phyloP scores from a whole-genome alignment of 2,329 filamentous ascomycete genomes.

The Rhynchosporium agropyri region DNA sequence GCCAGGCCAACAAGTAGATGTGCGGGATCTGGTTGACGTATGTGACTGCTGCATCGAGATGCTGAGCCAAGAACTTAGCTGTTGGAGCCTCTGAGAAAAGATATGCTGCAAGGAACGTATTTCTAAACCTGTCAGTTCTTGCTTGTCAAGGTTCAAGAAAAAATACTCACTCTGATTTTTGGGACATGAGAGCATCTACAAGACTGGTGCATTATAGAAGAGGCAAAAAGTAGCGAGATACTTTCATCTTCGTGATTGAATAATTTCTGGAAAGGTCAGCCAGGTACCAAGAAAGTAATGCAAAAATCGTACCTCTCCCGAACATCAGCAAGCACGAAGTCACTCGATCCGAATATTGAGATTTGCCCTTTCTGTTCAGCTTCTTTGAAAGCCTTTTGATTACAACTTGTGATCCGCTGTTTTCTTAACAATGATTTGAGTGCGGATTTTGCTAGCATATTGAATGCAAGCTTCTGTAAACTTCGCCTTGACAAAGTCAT shows the following conservation, averaged over 20 bases:
- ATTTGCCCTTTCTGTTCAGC: conserved; percentile 19
- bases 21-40: conserved; percentile 61
- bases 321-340: conserved; percentile 23
- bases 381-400: conserved; percentile 16
- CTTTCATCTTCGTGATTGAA: conserved; percentile 45
- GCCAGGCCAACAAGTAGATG: conserved; percentile 53
- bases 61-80: conserved; percentile 63
- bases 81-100: conserved; percentile 53
- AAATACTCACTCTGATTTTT: conserved; percentile 15
- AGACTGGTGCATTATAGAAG: conserved; percentile 53
- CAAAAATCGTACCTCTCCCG: conserved; percentile 21
- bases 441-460: conserved; percentile 22
- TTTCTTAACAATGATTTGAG: background rate
- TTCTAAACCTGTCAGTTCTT: conserved; percentile 45
- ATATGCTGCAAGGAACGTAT: conserved; percentile 49
- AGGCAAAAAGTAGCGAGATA: conserved; percentile 47
- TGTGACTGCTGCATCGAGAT: conserved; percentile 52
- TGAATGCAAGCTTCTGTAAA: conserved; percentile 44
- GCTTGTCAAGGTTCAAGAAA: background rate
- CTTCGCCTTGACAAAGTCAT: conserved; percentile 59
- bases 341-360: conserved; percentile 18
- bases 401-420: conserved; percentile 1
- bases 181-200: conserved; percentile 53
- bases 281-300: background rate
- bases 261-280: conserved; percentile 31